A percentile compares a stretch with the other conserved stretches of the same genome.
phyloP scores from a whole-genome alignment of 208 protist genomes.

The Wallacemonas sp. region DNA sequence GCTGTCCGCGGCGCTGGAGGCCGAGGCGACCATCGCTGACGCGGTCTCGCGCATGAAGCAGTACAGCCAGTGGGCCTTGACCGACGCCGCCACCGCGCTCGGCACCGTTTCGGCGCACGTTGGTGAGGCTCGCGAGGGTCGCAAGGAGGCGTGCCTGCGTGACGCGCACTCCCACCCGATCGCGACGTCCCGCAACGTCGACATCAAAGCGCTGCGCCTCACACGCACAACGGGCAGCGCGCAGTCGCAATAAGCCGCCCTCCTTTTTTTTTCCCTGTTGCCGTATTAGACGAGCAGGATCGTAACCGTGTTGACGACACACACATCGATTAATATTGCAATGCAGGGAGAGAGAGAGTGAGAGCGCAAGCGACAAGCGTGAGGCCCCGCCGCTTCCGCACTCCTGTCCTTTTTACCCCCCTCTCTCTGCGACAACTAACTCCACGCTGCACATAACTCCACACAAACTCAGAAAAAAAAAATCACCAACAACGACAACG shows the following conservation, averaged over 20 bases:
- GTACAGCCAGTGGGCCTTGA: slow-evolving; percentile 67
- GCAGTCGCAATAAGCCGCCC: not conserved
- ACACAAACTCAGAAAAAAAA: no score
- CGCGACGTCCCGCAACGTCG: slow-evolving; percentile 53
- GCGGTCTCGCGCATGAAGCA: slow-evolving; percentile 38
- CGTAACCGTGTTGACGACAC: no score
- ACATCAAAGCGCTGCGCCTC: slow-evolving; percentile 59
- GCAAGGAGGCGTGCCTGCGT: slow-evolving; percentile 75
- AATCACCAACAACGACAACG: no score
- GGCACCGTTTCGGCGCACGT: slow-evolving; percentile 75
- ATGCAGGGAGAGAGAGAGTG: no score
- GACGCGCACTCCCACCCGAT: slow-evolving; percentile 68
- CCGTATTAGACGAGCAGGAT: no score
- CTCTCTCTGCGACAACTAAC: no score
- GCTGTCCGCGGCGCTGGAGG: slow-evolving; percentile 29
- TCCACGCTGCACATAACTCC: no score
- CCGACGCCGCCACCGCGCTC: slow-evolving; percentile 43
- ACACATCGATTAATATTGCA: no score
- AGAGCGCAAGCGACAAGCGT: no score
- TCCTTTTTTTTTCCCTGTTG: no score
- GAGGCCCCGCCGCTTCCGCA: no score
- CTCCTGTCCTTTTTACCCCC: no score
- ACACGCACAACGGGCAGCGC: not conserved
- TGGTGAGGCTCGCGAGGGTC: slow-evolving; percentile 34
- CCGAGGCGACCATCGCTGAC: slow-evolving; percentile 21